Evolutionary conservation across 129 eudicot genomes (phyloP).

Genomic region (Sambucus nigra): DNA sequence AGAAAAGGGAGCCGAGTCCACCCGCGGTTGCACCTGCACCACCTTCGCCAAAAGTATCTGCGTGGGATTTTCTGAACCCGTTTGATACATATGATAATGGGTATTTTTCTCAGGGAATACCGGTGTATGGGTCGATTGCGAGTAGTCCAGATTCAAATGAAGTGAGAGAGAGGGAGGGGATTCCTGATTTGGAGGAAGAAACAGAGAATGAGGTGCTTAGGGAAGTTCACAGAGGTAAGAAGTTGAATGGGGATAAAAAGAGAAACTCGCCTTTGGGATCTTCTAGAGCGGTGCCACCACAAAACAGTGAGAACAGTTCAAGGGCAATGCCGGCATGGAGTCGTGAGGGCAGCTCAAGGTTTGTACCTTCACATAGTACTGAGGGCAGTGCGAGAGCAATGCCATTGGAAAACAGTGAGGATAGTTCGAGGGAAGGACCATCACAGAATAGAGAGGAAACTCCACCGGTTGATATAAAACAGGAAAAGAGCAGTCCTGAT

Average conservation of each 20-base stretch:
- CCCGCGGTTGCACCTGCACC: conserved; percentile 48
- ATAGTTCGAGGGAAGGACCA: conserved; percentile 19
- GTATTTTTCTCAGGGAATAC: conserved; percentile 20
- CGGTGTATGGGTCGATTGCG: conserved; percentile 50
- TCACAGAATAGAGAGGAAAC: conserved; percentile 14
- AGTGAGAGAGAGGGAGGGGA: conserved; percentile 93
- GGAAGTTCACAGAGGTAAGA: conserved; percentile 30
- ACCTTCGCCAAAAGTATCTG: conserved; percentile 56
- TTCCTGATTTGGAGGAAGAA: conserved; percentile 96
- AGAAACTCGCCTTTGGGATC: conserved; percentile 28
- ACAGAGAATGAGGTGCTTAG: conserved; percentile 61
- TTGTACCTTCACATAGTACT: conserved; percentile 22
- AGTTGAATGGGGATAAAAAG: conserved; percentile 19
- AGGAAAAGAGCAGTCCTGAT: conserved; percentile 54
- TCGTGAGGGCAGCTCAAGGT: conserved; percentile 22
- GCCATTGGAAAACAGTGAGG: conserved; percentile 16
- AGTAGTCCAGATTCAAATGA: conserved; percentile 88
- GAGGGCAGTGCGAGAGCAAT: conserved; percentile 23
- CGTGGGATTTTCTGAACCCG: conserved; percentile 74
- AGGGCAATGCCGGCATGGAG: conserved; percentile 17
- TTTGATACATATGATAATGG: conserved; percentile 49
- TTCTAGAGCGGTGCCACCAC: conserved; percentile 19
- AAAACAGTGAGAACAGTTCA: conserved; percentile 8
- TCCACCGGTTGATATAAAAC: conserved; percentile 26
- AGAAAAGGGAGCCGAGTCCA: conserved; percentile 20